Percentiles rank a stretch among this genome's conserved stretches.
Conservation (phyloP, 495 filamentous ascomycete genomes). For the Daldinia bambusicola region DNA sequence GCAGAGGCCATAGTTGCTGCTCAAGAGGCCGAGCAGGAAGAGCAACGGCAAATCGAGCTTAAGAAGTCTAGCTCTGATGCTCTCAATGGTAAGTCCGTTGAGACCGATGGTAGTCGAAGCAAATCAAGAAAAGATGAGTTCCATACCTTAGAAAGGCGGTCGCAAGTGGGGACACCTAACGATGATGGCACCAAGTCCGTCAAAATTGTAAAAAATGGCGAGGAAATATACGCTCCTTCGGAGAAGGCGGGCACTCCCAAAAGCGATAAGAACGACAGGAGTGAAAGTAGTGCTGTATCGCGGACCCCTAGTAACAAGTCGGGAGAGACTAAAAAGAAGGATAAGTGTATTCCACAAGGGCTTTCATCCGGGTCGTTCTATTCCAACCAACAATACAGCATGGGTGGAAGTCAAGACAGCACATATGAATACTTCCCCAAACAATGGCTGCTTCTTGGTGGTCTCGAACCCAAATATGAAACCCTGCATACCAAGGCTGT, state of each 20-base stretch:
- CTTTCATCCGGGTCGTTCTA: constrained; percentile 55
- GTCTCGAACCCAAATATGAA: constrained; percentile 80
- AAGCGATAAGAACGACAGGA: neutral
- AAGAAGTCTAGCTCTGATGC: constrained; percentile 8
- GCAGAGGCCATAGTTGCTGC: constrained; percentile 43
- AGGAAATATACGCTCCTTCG: constrained; percentile 27
- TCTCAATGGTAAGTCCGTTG: constrained; percentile 10
- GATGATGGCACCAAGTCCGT: constrained; percentile 31
- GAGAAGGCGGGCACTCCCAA: constrained; percentile 21
- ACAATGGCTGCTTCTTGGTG: constrained; percentile 80
- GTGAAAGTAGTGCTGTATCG: neutral
- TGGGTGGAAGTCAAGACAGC: constrained; percentile 89
- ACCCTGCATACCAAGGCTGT: constrained; percentile 80
- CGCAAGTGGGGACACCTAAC: constrained; percentile 32
- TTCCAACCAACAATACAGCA: constrained; percentile 53
- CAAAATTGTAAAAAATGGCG: constrained; percentile 33
- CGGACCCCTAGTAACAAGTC: constrained; percentile 10
- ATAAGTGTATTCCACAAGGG: constrained; percentile 66
- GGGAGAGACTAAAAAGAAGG: constrained; percentile 43
- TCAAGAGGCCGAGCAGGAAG: constrained; percentile 22
- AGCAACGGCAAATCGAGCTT: constrained; percentile 12
- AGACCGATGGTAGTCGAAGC: neutral
- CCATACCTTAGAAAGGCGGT: constrained; percentile 26
- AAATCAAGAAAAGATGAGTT: constrained; percentile 13
- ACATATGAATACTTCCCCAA: constrained; percentile 97